phyloP scores from a whole-genome alignment of 2,329 filamentous ascomycete species.

The Aureobasidium uvarum region DNA sequence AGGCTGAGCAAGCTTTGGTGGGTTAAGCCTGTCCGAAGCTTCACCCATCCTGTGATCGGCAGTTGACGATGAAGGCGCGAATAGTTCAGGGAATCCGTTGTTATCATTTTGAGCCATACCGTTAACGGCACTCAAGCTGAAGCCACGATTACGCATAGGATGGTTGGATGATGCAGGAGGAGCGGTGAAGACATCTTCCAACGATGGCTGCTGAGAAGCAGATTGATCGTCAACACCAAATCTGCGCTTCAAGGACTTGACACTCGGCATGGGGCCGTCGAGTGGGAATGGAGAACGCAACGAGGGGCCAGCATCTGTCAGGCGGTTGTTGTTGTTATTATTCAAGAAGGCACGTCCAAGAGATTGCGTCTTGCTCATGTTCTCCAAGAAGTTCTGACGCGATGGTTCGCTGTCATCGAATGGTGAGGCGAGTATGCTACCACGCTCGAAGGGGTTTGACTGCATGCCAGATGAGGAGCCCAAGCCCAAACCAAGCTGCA shows the following conservation, averaged over 20 bases:
- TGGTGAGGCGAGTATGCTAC: conserved; percentile 44
- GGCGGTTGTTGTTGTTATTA: conserved; percentile 26
- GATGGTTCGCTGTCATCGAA: conserved; percentile 39
- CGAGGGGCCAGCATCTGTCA: conserved; percentile 31
- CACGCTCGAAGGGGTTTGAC: conserved; percentile 26
- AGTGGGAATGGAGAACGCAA: conserved; percentile 57
- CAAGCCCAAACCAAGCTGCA: conserved; percentile 49
- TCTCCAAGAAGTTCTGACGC: conserved; percentile 37
- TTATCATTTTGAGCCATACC: conserved; percentile 45
- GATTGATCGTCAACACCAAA: conserved; percentile 50
- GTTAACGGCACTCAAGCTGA: conserved; percentile 58
- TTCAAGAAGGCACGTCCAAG: conserved; percentile 37
- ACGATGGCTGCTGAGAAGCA: conserved; percentile 45
- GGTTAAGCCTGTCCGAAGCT: conserved; percentile 20
- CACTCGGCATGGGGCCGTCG: conserved; percentile 52
- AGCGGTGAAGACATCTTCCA: conserved; percentile 49
- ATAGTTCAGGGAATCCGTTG: conserved; percentile 49
- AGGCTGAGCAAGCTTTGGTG: conserved; percentile 33
- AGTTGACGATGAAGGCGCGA: conserved; percentile 47
- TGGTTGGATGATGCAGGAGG: conserved; percentile 50
- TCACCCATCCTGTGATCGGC: conserved; percentile 33
- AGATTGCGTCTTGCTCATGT: conserved; percentile 38
- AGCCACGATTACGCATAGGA: conserved; percentile 60
- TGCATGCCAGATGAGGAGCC: conserved; percentile 31
- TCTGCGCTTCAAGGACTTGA: conserved; percentile 57